phyloP scores from a whole-genome alignment of 768 basidiomycete species.

The Boletus subcaerulescens region DNA sequence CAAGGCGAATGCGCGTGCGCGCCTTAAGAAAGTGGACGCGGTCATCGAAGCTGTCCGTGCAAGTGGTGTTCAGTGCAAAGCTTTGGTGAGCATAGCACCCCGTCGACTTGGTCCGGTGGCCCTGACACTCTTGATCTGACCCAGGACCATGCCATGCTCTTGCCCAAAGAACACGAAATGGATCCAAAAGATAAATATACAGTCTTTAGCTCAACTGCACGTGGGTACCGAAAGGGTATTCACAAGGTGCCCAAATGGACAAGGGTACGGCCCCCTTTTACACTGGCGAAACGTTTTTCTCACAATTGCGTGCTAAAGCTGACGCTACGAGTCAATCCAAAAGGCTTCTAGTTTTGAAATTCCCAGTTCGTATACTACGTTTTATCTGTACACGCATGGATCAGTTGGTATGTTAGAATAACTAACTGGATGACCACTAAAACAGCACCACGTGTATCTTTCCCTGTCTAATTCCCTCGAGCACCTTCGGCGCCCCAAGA shows the following conservation, averaged over 20 bases:
- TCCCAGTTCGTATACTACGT: slow-evolving; percentile 32
- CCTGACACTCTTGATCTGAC: not conserved
- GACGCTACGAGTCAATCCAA: slow-evolving; percentile 84
- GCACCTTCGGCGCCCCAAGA: slow-evolving; percentile 57
- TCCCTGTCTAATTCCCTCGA: slow-evolving; percentile 63
- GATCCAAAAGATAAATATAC: slow-evolving; percentile 92
- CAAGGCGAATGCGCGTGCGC: slow-evolving; percentile 85
- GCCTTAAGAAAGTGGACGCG: slow-evolving; percentile 89
- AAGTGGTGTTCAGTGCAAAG: slow-evolving; percentile 74
- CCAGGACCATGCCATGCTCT: slow-evolving; percentile 68
- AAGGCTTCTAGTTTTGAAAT: slow-evolving; percentile 77
- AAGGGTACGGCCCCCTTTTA: slow-evolving; percentile 51
- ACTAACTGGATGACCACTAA: slow-evolving; percentile 33
- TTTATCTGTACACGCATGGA: slow-evolving; percentile 4
- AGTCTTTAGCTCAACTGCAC: slow-evolving; percentile 65
- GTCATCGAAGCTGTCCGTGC: slow-evolving; percentile 86
- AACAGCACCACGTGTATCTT: slow-evolving; percentile 81
- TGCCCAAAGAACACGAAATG: slow-evolving; percentile 97
- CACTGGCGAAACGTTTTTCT: not conserved
- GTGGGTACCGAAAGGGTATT: slow-evolving; percentile 88
- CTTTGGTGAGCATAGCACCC: slow-evolving; percentile 57
- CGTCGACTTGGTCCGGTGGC: not conserved
- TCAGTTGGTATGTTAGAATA: not conserved
- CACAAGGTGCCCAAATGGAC: slow-evolving; percentile 99
- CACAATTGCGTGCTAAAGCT: slow-evolving; percentile 45